Conservation (phyloP, 257 asterid genomes). For the Solanum verrucosum region DNA sequence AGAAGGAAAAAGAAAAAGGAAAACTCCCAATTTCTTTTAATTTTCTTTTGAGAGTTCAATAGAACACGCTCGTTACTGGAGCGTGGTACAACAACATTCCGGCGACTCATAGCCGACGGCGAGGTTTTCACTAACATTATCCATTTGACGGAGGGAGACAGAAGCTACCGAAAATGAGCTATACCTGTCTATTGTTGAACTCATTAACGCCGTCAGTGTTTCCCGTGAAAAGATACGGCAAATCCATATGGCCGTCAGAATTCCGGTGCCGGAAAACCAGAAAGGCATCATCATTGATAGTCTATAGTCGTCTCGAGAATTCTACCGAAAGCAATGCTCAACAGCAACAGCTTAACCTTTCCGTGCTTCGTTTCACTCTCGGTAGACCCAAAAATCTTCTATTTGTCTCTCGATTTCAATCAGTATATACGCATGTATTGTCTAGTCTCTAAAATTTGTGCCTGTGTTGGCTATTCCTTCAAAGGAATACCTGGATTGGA, state of each 20-base stretch:
- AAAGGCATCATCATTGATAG: constrained; percentile 12
- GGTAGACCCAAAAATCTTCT: constrained; percentile 24
- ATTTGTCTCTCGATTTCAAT: background rate
- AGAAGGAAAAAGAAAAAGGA: background rate
- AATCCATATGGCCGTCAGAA: constrained; percentile 10
- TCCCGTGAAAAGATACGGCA: constrained; percentile 14
- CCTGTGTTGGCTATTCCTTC: background rate
- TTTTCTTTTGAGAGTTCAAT: background rate
- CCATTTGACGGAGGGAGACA: background rate
- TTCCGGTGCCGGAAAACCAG: background rate
- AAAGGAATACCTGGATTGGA: constrained; percentile 86
- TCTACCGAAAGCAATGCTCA: constrained; percentile 21
- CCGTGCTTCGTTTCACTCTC: constrained; percentile 92
- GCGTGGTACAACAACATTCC: background rate
- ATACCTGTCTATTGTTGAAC: background rate
- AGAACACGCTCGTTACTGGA: background rate
- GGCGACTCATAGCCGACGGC: background rate
- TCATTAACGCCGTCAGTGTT: constrained; percentile 8
- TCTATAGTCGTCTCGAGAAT: constrained; percentile 23
- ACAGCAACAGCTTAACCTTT: constrained; percentile 59
- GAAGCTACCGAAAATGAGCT: background rate
- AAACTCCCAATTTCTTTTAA: background rate
- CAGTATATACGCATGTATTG: background rate
- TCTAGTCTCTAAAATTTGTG: background rate
- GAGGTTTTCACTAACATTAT: background rate